Base-by-base conservation (phyloP, 345 rosid species). In the Zanthoxylum bungeanum region DNA sequence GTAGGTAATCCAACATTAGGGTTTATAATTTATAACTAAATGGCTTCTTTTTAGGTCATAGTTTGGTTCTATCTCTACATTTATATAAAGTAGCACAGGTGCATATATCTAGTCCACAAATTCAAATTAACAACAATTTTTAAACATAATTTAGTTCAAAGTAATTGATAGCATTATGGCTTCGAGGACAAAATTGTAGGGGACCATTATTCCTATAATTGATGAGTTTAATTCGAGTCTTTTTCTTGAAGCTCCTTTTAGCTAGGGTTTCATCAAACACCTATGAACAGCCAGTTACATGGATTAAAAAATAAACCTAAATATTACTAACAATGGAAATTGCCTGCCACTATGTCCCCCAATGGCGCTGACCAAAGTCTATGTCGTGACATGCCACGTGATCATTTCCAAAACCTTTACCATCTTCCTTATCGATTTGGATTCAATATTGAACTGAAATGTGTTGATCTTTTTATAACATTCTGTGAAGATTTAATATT, bases 21-120 rank as follows among this genome's bases (percentile, higher is more conserved):
- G 63, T 56, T 75, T 61, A 17, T 64, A 33, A 39, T 33, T 67
- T 64, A 74, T 61, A 51, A 51, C 49, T 30, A 50, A 50, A 39
- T 60, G 40, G 70, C 61, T 60, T 70, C 78, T 71, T 71, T 78
- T 64, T 73, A 78, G 82, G 74, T 72, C 60, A 50, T 61, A 71
- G 42, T 79, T 79, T 79, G 70, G 85, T 60, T 65, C 64, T 17
- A 52, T 73, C 68, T 65, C 55, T 60, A 50, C 10, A n/a, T n/a
- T n/a, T n/a, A n/a, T 66, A n/a, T 33, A 61, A 61, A 69, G 73
- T 58, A 76, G 64, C 68, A 69, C 78, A 83, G 88, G 85, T 80
- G 88, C 75, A 73, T 69, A 24, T 37, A 60, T 77, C 17, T 68
- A 49, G 81, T 77, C 91, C 91, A 82, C 84, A 77, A 71, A 56